Base-by-base conservation (phyloP, 2,329 filamentous ascomycete genomes). In the Pseudogymnoascus sp. region DNA sequence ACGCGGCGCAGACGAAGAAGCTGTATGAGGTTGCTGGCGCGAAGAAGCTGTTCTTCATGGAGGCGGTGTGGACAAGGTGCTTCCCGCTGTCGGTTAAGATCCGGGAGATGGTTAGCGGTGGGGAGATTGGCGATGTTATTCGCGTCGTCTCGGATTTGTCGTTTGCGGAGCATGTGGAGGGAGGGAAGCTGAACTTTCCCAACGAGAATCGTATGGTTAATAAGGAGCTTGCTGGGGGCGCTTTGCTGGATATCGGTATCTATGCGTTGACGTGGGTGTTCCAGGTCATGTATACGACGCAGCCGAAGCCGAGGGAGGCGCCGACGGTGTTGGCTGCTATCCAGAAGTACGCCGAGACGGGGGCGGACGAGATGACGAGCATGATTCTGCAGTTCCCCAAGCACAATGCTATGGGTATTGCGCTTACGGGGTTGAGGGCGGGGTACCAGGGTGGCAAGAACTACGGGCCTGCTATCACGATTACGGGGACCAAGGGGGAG, bases 241-340 rank as follows among this genome's bases (percentile, higher is more conserved):
- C 82, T 3, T 74, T 90, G 28, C 78, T 90, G 23, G 87, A 90
- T 75, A 76, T 90, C 62, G 87, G 87, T 13, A 86, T 90, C 70
- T 90, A 90, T 73, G 79, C 84, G 44, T 72, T 90, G 63, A 89
- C 87, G 11, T 90, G 87, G 87, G 81, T 87, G 42, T 89, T 87
- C 77, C 86, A 89, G 73, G 86, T 82, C 23, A 77, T 90, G n/a
- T 90, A 89, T 73, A 83, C 86, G 69, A 86, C 84, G 1, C 83
- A 87, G 61, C 78, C 82, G 2, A 74, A 74, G 31, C 74, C 79
- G 47, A 80, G 84, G 17, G 76, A 84, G 70, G 71, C 80, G 7
- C 87, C 87, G 0, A 79, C 76, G 40, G 81, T 89, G 4, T 73
- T 80, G 10, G 80, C 84, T 15, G 71, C 78, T n/a, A 81, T 88